phyloP scores from a whole-genome alignment of 805 yeast genomes.

The Cyberlindnera suaveolens region DNA sequence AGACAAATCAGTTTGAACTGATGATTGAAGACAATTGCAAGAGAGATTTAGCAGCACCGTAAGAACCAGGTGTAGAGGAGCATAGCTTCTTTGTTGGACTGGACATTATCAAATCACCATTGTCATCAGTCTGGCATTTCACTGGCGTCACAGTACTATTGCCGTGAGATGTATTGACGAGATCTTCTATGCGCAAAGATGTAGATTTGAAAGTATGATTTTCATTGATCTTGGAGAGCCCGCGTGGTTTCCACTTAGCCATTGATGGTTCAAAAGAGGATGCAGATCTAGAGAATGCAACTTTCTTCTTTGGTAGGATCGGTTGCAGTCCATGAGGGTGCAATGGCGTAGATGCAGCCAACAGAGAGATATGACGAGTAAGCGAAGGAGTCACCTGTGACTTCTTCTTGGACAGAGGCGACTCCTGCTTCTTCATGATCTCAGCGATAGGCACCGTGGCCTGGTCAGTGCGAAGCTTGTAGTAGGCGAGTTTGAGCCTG shows the following conservation, averaged over 20 bases:
- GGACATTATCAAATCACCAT: slow-evolving; percentile 24
- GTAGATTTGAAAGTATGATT: slow-evolving; percentile 4
- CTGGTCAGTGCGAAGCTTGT: slow-evolving; percentile 45
- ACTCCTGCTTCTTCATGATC: slow-evolving; percentile 16
- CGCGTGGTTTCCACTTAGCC: background rate
- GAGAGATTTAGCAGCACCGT: slow-evolving; percentile 41
- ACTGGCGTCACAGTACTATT: slow-evolving; percentile 18
- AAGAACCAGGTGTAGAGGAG: slow-evolving; percentile 39
- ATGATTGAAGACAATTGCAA: slow-evolving; percentile 32
- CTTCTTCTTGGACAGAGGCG: slow-evolving; percentile 1
- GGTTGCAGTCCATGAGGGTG: slow-evolving; percentile 1
- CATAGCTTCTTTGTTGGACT: slow-evolving; percentile 31
- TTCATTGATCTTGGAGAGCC: slow-evolving; percentile 2
- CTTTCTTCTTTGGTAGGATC: slow-evolving; percentile 14
- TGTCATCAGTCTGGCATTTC: slow-evolving; percentile 18
- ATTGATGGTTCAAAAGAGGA: slow-evolving; percentile 5
- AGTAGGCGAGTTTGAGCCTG: slow-evolving; percentile 46
- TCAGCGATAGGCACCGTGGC: slow-evolving; percentile 27
- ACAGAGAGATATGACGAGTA: slow-evolving; percentile 26
- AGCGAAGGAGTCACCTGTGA: slow-evolving; percentile 16
- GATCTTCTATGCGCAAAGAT: slow-evolving; percentile 14
- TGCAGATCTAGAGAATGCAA: slow-evolving; percentile 12
- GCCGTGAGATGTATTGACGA: slow-evolving; percentile 9
- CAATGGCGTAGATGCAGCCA: slow-evolving; percentile 30
- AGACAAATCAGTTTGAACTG: slow-evolving; percentile 15